Evolutionary conservation across 495 filamentous ascomycete species (phyloP).

Genomic region (Choiromyces venosus): DNA sequence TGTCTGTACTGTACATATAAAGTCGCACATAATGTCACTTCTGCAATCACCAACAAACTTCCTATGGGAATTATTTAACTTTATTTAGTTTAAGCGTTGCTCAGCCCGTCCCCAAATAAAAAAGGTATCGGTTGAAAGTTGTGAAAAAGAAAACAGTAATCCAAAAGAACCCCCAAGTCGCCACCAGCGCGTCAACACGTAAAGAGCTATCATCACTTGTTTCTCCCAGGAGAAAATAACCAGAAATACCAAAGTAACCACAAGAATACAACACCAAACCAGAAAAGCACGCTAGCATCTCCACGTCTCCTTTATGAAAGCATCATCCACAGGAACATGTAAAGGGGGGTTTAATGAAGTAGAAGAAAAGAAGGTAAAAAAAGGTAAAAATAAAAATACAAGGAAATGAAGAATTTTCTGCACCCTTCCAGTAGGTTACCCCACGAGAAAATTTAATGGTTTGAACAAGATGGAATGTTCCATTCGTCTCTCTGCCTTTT

Average conservation of each 20-base stretch:
- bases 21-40: not conserved
- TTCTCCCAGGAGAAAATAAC: not conserved
- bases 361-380: conserved; percentile 14
- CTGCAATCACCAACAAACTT: not conserved
- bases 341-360: conserved; percentile 3
- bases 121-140: not conserved
- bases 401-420: conserved; percentile 3
- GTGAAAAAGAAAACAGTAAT: not conserved
- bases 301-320: conserved; percentile 20
- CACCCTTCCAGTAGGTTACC: not conserved
- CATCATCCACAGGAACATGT: conserved; percentile 30
- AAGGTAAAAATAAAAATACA: conserved; percentile 17
- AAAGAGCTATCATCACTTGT: not conserved
- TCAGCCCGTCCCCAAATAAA: not conserved
- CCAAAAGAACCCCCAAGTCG: conserved; percentile 7
- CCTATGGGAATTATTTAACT: not conserved
- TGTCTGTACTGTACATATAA: not conserved
- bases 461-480: not conserved
- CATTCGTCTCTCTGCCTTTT: not conserved
- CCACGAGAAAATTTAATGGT: not conserved
- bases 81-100: not conserved
- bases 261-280: not conserved
- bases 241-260: not conserved
- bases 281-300: conserved; percentile 7
- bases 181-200: conserved; percentile 2